phyloP scores from a whole-genome alignment of 345 rosid genomes.

The Mercurialis annua region DNA sequence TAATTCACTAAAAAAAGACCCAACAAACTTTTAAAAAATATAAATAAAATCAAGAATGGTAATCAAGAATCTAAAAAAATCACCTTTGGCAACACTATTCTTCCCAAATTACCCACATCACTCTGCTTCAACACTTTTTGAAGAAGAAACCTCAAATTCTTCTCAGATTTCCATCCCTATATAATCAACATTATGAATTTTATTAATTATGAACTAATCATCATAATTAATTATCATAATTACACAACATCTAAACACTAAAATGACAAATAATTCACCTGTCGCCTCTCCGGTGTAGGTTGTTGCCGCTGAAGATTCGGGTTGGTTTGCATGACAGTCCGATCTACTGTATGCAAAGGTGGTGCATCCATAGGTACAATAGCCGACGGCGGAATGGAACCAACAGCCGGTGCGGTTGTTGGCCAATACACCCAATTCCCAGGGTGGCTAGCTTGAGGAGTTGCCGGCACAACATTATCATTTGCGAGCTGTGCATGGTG shows the following conservation, averaged over 20 bases:
- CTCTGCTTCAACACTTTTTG: constrained; percentile 98
- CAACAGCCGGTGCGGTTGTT: constrained; percentile 17
- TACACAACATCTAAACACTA: too few species aligned
- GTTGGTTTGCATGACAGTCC: constrained; percentile 38
- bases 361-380: constrained; percentile 6
- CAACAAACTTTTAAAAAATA: not conserved
- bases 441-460: constrained; percentile 22
- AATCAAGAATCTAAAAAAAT: not conserved
- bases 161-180: constrained; percentile 91
- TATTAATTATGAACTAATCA: not conserved
- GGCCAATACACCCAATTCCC: constrained; percentile 78
- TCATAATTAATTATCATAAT: not conserved
- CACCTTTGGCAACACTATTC: constrained; percentile 94
- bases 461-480: constrained; percentile 27
- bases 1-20: not conserved
- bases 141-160: constrained; percentile 86
- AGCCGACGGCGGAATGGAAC: constrained; percentile 12
- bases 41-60: not conserved
- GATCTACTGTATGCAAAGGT: constrained; percentile 26
- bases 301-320: constrained; percentile 57
- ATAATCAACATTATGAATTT: constrained; percentile 1
- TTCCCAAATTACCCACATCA: constrained; percentile 94
- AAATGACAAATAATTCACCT: constrained; percentile 35
- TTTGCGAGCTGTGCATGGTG: constrained; percentile 39
- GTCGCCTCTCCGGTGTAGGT: constrained; percentile 55